phyloP scores from a whole-genome alignment of 345 rosid species.

The Pistacia atlantica region DNA sequence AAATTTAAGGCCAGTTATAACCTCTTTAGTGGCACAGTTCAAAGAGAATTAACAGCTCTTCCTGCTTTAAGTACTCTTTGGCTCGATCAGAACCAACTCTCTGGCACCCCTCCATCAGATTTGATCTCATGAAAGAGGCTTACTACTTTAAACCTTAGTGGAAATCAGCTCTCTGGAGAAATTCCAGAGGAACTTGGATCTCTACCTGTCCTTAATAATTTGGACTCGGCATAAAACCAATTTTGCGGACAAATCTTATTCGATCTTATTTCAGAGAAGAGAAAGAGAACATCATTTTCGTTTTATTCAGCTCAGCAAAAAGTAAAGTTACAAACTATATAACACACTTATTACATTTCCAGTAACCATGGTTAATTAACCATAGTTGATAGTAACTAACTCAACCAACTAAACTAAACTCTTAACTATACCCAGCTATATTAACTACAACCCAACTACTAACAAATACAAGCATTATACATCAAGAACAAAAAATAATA shows the following conservation, averaged over 20 bases:
- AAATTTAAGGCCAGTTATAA: conserved; percentile 56
- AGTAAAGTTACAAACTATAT: too few species aligned
- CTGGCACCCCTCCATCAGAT: conserved; percentile 46
- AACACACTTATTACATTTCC: too few species aligned
- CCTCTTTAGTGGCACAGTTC: conserved; percentile 47
- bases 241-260: conserved; percentile 42
- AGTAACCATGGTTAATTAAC: too few species aligned
- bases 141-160: conserved; percentile 39
- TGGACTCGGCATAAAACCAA: conserved; percentile 56
- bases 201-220: conserved; percentile 32
- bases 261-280: too few species aligned
- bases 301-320: neutral
- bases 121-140: conserved; percentile 50
- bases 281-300: too few species aligned
- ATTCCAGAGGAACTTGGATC: conserved; percentile 42
- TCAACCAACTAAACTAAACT: too few species aligned
- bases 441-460: too few species aligned
- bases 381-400: too few species aligned
- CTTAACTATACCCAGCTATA: too few species aligned
- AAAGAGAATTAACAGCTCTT: conserved; percentile 46
- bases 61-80: conserved; percentile 29
- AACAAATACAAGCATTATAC: too few species aligned
- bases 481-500: too few species aligned
- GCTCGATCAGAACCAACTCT: conserved; percentile 54
- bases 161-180: conserved; percentile 48